Percentiles rank a stretch among this genome's conserved stretches.
These are phyloP conservation scores for Pyracantha coccinea DNA, from an alignment of 331 rosid species.

Conservation along the genomic window DNA sequence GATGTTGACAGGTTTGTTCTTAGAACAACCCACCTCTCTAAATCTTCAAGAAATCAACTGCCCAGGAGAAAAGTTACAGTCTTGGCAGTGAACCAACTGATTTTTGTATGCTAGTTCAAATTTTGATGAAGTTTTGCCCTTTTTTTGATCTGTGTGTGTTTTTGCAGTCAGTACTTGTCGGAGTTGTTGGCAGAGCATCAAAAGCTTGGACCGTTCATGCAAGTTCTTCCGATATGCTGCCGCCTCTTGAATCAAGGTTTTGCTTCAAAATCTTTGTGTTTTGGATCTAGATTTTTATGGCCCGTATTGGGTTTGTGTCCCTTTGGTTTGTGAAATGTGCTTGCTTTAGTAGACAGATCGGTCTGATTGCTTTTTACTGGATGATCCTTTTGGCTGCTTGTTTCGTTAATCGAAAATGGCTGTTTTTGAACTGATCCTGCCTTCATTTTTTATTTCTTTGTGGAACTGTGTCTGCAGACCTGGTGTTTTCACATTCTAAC, in stretches of 20 bases:
- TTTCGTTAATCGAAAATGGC: neutral
- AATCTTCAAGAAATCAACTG: neutral
- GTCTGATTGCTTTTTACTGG: slow-evolving; percentile 7
- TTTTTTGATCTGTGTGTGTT: slow-evolving; percentile 32
- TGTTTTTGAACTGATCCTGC: slow-evolving; percentile 19
- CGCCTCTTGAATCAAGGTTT: slow-evolving; percentile 90
- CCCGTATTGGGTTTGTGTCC: neutral
- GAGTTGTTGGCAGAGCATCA: slow-evolving; percentile 90
- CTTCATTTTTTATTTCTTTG: slow-evolving; percentile 12
- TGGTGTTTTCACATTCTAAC: slow-evolving; percentile 7
- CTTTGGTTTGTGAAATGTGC: slow-evolving; percentile 18
- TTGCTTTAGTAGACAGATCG: slow-evolving; percentile 23
- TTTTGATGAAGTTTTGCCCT: slow-evolving; percentile 4
- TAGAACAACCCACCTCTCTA: neutral
- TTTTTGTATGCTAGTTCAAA: slow-evolving; percentile 10
- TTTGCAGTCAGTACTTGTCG: slow-evolving; percentile 79
- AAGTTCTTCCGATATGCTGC: slow-evolving; percentile 81
- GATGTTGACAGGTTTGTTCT: slow-evolving; percentile 72
- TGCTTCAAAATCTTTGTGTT: slow-evolving; percentile 9
- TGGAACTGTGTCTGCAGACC: slow-evolving; percentile 11
- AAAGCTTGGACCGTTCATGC: slow-evolving; percentile 89
- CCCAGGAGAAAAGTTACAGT: slow-evolving; percentile 6
- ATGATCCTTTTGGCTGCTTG: neutral
- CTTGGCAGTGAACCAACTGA: slow-evolving; percentile 3
- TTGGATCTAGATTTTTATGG: slow-evolving; percentile 34